These are phyloP conservation scores for Begonia loranthoides DNA, from an alignment of 306 rosid species.

Conservation along the genomic window DNA sequence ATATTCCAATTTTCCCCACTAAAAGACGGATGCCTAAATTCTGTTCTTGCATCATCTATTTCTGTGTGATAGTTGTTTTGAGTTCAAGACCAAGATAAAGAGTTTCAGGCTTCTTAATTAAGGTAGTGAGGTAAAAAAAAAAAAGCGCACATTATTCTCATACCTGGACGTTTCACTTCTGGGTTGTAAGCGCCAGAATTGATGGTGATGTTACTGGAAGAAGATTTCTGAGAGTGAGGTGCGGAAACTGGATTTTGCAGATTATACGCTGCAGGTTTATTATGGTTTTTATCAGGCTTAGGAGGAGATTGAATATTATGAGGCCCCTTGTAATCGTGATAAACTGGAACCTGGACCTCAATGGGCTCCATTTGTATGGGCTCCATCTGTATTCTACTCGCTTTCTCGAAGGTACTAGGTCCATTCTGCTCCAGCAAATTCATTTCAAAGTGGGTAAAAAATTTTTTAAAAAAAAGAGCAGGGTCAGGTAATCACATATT, in stretches of 20 bases:
- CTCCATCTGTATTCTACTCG: slow-evolving; percentile 29
- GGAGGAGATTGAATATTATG: slow-evolving; percentile 27
- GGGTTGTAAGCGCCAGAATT: slow-evolving; percentile 19
- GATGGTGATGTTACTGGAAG: slow-evolving; percentile 15
- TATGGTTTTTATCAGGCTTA: slow-evolving; percentile 23
- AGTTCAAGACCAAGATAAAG: too few species aligned
- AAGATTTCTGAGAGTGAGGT: slow-evolving; percentile 15
- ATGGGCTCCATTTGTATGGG: slow-evolving; percentile 40
- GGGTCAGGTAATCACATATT: neutral
- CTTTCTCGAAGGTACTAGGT: slow-evolving; percentile 38
- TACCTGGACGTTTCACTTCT: slow-evolving; percentile 50
- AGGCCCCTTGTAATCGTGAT: slow-evolving; percentile 30
- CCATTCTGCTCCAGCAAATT: slow-evolving; percentile 42
- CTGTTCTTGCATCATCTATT: slow-evolving; percentile 21
- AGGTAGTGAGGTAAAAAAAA: neutral
- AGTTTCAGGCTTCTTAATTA: slow-evolving; percentile 9
- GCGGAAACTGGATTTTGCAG: slow-evolving; percentile 23
- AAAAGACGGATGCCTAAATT: slow-evolving; percentile 26
- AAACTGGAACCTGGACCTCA: slow-evolving; percentile 29
- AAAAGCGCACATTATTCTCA: slow-evolving; percentile 9
- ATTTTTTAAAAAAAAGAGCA: slow-evolving; percentile 3
- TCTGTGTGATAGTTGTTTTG: slow-evolving; percentile 30
- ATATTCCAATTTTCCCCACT: slow-evolving; percentile 45
- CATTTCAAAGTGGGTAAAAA: neutral
- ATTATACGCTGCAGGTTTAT: slow-evolving; percentile 14